Evolutionary conservation across 2,329 filamentous ascomycete genomes (phyloP), one percentile per base, ranked within the genome.

Genomic region (Monilinia fructicola): DNA sequence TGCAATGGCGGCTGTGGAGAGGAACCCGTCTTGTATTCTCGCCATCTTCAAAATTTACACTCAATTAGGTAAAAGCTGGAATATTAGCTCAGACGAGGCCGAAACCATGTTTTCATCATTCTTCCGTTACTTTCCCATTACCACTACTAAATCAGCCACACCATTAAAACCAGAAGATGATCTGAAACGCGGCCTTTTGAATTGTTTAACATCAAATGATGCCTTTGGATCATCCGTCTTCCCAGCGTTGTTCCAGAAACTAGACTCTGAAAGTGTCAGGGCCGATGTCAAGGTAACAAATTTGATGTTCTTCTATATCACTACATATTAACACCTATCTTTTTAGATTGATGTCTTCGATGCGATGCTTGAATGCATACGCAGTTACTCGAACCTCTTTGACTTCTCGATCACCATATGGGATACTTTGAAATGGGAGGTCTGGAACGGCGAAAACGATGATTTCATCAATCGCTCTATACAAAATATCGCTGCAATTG

Each of bases 351-450:
- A 75, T 61, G 68, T 74, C 14, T 68, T 75, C 14, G 40, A 65
- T 16, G 71, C 72, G n/a, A 67, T 72, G 35, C 61, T 67, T 38
- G 54, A 63, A 28, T 72, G 72, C 60, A 65, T 72, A 14, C 48
- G 46, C 11, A 61, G 52, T 23, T 76, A 74, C 54, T 68, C 69
- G n/a, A 48, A 56, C 23, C 44, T 72, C 12, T 56, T 54, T 6
- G 64, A 56, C 6, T 77, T 74, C 56, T 70, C 70, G 21, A 35
- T 58, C 5, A 73, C 74, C 55, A 67, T 77, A 26, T 77, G 75
- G 75, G 72, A 75, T 63, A 66, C 70, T 2, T 52, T 77, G 21
- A 77, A 77, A 64, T 77, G 73, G 59, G 75, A 77, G 54, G 67
- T 77, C 10, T 73, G 73, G 71, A 76, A 77, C 54, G 72, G 74